Percentiles rank a stretch among this genome's conserved stretches.
phyloP scores from a whole-genome alignment of 2,329 filamentous ascomycete genomes.

The Teratosphaeria viscida region DNA sequence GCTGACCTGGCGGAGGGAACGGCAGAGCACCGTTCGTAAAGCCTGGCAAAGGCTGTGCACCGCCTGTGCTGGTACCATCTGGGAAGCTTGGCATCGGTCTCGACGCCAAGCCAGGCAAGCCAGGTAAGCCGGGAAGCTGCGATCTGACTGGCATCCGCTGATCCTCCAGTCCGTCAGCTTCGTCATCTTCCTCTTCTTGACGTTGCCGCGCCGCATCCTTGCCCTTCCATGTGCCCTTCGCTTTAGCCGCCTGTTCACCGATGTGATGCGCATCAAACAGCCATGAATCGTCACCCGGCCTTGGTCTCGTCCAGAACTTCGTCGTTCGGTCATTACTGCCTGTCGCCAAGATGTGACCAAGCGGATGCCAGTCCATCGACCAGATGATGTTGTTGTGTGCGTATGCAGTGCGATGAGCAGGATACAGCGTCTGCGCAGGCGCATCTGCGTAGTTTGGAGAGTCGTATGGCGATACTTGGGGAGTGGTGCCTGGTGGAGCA shows the following conservation, averaged over 20 bases:
- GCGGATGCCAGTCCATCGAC: slow-evolving; percentile 95
- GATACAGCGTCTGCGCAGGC: slow-evolving; percentile 81
- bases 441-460: slow-evolving; percentile 67
- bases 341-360: slow-evolving; percentile 89
- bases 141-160: slow-evolving; percentile 61
- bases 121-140: slow-evolving; percentile 52
- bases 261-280: slow-evolving; percentile 92
- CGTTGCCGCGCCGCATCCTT: slow-evolving; percentile 68
- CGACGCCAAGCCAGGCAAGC: slow-evolving; percentile 33
- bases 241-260: slow-evolving; percentile 84
- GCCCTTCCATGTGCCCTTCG: slow-evolving; percentile 86
- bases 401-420: slow-evolving; percentile 74
- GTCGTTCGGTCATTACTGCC: slow-evolving; percentile 96
- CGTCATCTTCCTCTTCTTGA: slow-evolving; percentile 82
- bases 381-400: slow-evolving; percentile 94
- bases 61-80: slow-evolving; percentile 36
- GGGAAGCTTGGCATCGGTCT: slow-evolving; percentile 11
- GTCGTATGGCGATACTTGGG: slow-evolving; percentile 74
- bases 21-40: slow-evolving; percentile 13
- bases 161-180: slow-evolving; percentile 83
- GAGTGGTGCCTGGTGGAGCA: slow-evolving; percentile 60
- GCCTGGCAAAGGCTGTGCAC: slow-evolving; percentile 21
- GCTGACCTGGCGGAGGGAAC: slow-evolving; percentile 14
- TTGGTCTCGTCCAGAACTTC: slow-evolving; percentile 85
- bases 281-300: slow-evolving; percentile 77